Percentiles rank a stretch among this genome's conserved stretches.
Evolutionary conservation across 129 eudicot species (phyloP).

Genomic region (Ambrosia artemisiifolia): DNA sequence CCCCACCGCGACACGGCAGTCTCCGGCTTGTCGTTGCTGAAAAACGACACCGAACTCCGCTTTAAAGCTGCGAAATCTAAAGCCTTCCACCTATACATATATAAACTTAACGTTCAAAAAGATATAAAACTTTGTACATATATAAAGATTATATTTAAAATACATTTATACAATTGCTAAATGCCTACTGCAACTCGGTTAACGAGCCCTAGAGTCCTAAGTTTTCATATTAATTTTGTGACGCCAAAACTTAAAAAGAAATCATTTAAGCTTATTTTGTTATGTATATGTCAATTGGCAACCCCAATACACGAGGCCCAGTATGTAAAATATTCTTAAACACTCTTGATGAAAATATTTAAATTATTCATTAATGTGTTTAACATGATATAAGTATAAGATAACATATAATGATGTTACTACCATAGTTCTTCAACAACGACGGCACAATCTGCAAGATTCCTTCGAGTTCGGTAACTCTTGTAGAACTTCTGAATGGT

Average conservation of each 20-base stretch:
- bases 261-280: no score
- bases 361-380: no score
- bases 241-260: no score
- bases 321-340: no score
- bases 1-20: conserved; percentile 81
- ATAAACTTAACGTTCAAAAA: background rate
- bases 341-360: no score
- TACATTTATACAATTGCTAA: no score
- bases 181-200: no score
- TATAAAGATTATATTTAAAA: no score
- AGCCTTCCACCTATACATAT: conserved; percentile 70
- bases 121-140: background rate
- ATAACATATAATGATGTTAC: background rate
- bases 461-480: conserved; percentile 70
- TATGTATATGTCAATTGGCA: no score
- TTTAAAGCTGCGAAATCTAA: conserved; percentile 61
- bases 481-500: conserved; percentile 66
- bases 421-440: conserved; percentile 72
- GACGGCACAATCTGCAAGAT: conserved; percentile 85
- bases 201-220: no score
- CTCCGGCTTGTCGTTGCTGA: conserved; percentile 50
- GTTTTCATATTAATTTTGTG: no score
- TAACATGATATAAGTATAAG: background rate
- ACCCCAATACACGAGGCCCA: no score
- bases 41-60: conserved; percentile 63